Conservation (phyloP, 106 monocot species). For the Platanthera guangdongensis region DNA sequence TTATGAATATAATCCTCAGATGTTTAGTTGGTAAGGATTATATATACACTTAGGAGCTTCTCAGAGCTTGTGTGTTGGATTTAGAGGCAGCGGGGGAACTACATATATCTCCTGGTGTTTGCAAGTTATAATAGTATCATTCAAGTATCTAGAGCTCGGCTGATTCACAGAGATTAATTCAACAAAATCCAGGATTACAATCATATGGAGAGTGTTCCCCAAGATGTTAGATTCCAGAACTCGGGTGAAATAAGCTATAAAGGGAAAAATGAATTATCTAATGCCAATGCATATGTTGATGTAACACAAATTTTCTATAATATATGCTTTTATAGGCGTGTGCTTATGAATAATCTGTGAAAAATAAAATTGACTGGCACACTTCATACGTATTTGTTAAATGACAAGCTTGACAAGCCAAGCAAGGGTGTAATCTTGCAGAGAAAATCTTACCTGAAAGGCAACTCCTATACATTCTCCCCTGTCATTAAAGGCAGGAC, state of each 20-base stretch:
- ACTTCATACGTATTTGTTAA: neutral
- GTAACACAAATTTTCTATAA: neutral
- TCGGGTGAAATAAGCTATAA: neutral
- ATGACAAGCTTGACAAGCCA: neutral
- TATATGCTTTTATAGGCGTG: neutral
- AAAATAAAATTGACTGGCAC: neutral
- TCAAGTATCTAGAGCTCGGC: too few species aligned
- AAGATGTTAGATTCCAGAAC: too few species aligned
- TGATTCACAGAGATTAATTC: too few species aligned
- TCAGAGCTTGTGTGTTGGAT: too few species aligned
- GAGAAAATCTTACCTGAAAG: conserved; percentile 77
- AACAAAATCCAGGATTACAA: too few species aligned
- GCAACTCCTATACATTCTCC: conserved; percentile 98
- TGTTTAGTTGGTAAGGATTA: too few species aligned
- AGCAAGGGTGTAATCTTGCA: neutral
- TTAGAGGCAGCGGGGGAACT: too few species aligned
- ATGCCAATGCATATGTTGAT: neutral
- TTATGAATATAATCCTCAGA: too few species aligned
- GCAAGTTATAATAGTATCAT: too few species aligned
- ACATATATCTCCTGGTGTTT: too few species aligned
- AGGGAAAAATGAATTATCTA: neutral
- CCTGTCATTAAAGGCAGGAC: conserved; percentile 93
- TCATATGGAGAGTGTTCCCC: too few species aligned
- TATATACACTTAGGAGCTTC: too few species aligned
- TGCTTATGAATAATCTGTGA: neutral